phyloP scores from a whole-genome alignment of 306 rosid species.

The Fragaria nilgerrensis region DNA sequence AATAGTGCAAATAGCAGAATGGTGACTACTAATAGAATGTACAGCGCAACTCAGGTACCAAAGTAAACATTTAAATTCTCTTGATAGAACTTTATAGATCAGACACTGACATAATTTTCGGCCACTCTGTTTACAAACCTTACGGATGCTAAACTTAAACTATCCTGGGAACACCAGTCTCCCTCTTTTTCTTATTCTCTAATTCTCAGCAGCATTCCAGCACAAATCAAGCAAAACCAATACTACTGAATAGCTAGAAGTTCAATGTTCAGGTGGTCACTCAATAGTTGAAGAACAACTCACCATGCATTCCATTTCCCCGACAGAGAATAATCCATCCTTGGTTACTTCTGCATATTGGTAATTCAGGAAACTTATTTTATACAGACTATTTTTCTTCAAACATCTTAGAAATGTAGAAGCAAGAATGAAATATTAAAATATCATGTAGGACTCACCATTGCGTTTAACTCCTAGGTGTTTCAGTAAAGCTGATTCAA shows the following conservation, averaged over 20 bases:
- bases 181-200: not conserved
- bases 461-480: slow-evolving; percentile 96
- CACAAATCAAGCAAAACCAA: slow-evolving; percentile 15
- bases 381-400: not conserved
- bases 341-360: slow-evolving; percentile 83
- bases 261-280: slow-evolving; percentile 2
- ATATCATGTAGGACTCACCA: slow-evolving; percentile 44
- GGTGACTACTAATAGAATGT: not conserved
- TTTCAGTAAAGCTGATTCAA: slow-evolving; percentile 80
- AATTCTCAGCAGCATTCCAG: not conserved
- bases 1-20: slow-evolving; percentile 1
- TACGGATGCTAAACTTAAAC: not conserved
- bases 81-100: not conserved
- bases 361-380: slow-evolving; percentile 26
- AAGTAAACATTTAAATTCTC: not conserved
- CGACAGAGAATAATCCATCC: slow-evolving; percentile 98
- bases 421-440: not conserved
- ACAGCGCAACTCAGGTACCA: not conserved
- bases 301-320: slow-evolving; percentile 99
- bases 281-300: slow-evolving; percentile 34
- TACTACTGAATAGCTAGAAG: slow-evolving; percentile 6
- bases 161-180: slow-evolving; percentile 8
- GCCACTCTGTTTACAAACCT: not conserved
- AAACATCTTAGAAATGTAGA: not conserved
- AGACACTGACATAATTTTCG: not conserved